A percentile compares a stretch with the other conserved stretches of the same genome.
Conservation (phyloP, 2,329 filamentous ascomycete species). For the Didymella arachidicola region DNA sequence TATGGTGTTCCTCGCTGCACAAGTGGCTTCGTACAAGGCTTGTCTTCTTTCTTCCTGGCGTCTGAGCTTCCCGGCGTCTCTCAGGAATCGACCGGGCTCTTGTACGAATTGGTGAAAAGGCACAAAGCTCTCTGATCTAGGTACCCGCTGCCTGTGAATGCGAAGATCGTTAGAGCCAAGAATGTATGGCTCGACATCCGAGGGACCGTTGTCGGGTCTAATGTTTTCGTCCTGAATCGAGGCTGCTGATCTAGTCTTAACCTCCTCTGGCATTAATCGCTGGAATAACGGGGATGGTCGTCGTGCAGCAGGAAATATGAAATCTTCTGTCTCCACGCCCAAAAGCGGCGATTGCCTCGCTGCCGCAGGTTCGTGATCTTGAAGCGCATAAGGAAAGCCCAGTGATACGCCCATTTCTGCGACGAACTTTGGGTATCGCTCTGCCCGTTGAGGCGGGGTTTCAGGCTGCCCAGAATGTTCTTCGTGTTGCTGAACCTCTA, state of each 20-base stretch:
- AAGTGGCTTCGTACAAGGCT: background rate
- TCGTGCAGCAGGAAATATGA: background rate
- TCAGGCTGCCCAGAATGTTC: background rate
- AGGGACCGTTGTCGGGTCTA: background rate
- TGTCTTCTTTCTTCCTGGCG: background rate
- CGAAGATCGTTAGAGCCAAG: background rate
- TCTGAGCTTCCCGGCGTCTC: background rate
- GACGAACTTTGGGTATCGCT: background rate
- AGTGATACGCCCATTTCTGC: background rate
- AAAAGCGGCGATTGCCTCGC: background rate
- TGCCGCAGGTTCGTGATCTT: background rate
- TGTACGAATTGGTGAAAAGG: background rate
- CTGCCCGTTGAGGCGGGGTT: background rate
- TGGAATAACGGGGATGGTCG: background rate
- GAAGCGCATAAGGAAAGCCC: background rate
- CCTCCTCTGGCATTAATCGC: background rate
- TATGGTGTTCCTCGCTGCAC: background rate
- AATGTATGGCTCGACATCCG: background rate
- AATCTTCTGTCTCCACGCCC: background rate
- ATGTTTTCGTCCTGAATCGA: background rate
- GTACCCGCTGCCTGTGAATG: background rate
- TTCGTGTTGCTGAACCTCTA: background rate
- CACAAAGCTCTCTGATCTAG: background rate
- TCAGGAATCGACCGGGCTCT: background rate
- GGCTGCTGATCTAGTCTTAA: too few species aligned